These are phyloP conservation scores for Blastobotrys malaysiensis DNA, from an alignment of 1,139 yeast genomes.

Conservation along the genomic window DNA sequence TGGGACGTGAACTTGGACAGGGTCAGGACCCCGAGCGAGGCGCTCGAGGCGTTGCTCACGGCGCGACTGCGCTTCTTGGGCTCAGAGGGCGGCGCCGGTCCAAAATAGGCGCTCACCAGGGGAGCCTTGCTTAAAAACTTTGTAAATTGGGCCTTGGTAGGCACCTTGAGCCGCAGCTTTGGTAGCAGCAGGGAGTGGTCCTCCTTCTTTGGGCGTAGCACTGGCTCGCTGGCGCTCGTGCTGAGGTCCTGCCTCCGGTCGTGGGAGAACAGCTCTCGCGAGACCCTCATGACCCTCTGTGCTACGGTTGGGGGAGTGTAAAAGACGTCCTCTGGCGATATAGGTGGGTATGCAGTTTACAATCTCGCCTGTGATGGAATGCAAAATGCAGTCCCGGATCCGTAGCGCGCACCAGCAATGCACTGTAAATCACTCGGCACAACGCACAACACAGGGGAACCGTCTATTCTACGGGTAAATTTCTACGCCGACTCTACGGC, in stretches of 20 bases:
- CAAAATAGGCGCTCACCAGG: background rate
- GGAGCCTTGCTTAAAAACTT: background rate
- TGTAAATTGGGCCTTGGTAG: background rate
- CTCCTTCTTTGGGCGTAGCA: background rate
- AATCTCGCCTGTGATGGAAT: background rate
- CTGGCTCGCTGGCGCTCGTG: background rate
- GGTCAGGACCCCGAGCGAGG: background rate
- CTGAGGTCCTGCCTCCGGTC: background rate
- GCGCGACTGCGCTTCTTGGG: background rate
- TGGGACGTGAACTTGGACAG: slow-evolving; percentile 17
- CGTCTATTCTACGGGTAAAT: too few species aligned
- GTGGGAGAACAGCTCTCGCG: background rate
- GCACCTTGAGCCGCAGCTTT: background rate
- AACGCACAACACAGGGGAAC: too few species aligned
- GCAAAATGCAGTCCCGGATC: background rate
- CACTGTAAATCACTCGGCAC: background rate
- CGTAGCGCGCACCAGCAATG: background rate
- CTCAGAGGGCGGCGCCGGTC: background rate
- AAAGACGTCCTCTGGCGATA: background rate
- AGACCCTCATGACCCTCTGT: background rate
- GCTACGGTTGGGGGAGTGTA: too few species aligned
- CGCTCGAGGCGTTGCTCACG: background rate
- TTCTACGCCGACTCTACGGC: too few species aligned
- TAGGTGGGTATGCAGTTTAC: background rate
- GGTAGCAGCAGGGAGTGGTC: background rate